Evolutionary conservation across 768 basidiomycete species (phyloP).

Genomic region (Ramaria sp.): DNA sequence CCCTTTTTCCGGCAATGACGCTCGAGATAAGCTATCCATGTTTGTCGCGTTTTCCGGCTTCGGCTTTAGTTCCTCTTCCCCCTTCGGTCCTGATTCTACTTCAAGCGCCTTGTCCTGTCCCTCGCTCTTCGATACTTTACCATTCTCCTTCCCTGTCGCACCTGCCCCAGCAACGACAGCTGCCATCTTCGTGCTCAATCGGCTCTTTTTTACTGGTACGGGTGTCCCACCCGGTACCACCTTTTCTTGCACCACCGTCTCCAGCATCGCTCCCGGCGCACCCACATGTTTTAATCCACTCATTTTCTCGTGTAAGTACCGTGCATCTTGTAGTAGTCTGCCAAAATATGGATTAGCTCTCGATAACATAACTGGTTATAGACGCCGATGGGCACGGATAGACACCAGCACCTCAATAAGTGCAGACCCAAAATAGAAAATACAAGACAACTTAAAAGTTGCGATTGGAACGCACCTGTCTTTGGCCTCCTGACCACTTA

Average conservation of each 20-base stretch:
- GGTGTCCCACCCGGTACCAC: constrained; percentile 21
- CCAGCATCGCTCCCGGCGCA: constrained; percentile 66
- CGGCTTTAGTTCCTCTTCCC: neutral
- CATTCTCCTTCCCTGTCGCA: neutral
- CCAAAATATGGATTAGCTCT: constrained; percentile 9
- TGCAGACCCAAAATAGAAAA: no score
- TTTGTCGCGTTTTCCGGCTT: neutral
- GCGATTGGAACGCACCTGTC: constrained; percentile 52
- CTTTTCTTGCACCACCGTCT: constrained; percentile 80
- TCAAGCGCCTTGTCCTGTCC: neutral
- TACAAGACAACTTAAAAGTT: no score
- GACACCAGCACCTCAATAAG: neutral
- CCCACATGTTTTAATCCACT: constrained; percentile 63
- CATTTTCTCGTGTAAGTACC: constrained; percentile 65
- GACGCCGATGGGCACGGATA: neutral
- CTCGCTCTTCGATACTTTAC: neutral
- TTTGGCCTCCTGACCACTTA: constrained; percentile 78
- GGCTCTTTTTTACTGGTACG: neutral
- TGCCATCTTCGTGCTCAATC: constrained; percentile 7
- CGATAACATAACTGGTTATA: neutral
- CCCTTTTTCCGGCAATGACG: neutral
- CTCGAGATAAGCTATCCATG: neutral
- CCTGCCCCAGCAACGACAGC: constrained; percentile 2
- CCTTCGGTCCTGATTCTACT: no score
- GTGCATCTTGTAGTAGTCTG: constrained; percentile 75